A percentile compares a stretch with the other conserved stretches of the same genome.
Conservation (phyloP, 148 eudicot genomes). For the Euryodendron excelsum region DNA sequence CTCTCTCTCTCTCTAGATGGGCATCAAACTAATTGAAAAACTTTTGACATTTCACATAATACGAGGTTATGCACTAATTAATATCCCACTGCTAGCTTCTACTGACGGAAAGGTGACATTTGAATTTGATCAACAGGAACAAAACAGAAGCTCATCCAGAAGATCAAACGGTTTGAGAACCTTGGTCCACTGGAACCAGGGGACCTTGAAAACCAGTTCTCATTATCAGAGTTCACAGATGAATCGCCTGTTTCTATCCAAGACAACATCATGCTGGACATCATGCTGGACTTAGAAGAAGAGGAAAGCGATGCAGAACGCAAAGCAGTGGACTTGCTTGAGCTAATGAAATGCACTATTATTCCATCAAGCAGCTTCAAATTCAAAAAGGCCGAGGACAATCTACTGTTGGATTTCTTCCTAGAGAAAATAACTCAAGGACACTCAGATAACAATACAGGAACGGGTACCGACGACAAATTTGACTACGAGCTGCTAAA, state of each 20-base stretch:
- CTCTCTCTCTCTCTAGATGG: background rate
- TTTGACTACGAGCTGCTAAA: constrained; percentile 27
- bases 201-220: constrained; percentile 45
- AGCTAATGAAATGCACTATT: constrained; percentile 24
- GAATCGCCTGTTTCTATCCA: constrained; percentile 25
- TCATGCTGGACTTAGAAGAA: constrained; percentile 19
- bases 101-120: too few relatives aligned
- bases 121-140: constrained; percentile 37
- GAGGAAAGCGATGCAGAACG: constrained; percentile 17
- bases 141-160: constrained; percentile 51
- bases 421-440: constrained; percentile 22
- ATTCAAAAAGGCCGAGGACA: constrained; percentile 28
- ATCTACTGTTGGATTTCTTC: constrained; percentile 43
- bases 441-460: background rate
- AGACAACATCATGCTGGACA: background rate
- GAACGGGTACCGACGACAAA: background rate
- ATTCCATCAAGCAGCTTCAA: constrained; percentile 20
- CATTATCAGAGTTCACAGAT: constrained; percentile 16
- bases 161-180: constrained; percentile 44
- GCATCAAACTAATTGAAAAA: background rate
- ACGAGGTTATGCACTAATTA: background rate
- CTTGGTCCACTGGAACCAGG: constrained; percentile 50
- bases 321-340: constrained; percentile 36
- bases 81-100: too few relatives aligned
- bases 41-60: too few relatives aligned